Percentiles rank a stretch among this genome's conserved stretches.
phyloP scores from a whole-genome alignment of 176 grass and related monocot genomes.

The Oryza meridionalis region DNA sequence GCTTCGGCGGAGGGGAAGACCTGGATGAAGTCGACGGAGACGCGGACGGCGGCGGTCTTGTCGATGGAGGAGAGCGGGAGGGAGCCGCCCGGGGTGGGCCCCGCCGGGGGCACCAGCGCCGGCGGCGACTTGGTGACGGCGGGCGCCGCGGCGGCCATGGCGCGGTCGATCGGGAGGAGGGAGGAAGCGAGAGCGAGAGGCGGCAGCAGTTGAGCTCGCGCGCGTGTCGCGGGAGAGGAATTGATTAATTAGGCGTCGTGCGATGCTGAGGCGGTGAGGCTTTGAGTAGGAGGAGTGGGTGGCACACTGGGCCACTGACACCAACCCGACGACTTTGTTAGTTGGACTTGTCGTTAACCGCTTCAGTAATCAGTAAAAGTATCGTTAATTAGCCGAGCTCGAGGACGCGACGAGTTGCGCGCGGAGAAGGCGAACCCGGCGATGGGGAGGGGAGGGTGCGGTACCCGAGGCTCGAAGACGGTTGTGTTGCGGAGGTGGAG shows the following conservation, averaged over 20 bases:
- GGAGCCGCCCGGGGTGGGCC: slow-evolving; percentile 39
- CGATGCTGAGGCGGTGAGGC: neutral
- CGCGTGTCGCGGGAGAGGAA: slow-evolving; percentile 20
- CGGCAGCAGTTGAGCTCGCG: neutral
- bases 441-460: no score
- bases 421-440: no score
- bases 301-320: neutral
- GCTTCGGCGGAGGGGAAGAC: slow-evolving; percentile 39
- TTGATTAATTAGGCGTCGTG: slow-evolving; percentile 16
- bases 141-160: slow-evolving; percentile 26
- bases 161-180: neutral
- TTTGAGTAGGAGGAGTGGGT: neutral
- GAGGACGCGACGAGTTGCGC: no score
- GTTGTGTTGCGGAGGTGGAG: no score
- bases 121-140: slow-evolving; percentile 52
- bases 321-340: neutral
- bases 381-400: no score
- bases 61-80: slow-evolving; percentile 79
- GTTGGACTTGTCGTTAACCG: no score
- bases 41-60: slow-evolving; percentile 48
- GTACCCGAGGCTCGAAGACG: no score
- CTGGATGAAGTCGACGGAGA: slow-evolving; percentile 68
- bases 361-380: no score
- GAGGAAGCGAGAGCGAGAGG: neutral
- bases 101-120: slow-evolving; percentile 42